Evolutionary conservation across 805 yeast species (phyloP).

Genomic region (Saturnispora ahearnii): DNA sequence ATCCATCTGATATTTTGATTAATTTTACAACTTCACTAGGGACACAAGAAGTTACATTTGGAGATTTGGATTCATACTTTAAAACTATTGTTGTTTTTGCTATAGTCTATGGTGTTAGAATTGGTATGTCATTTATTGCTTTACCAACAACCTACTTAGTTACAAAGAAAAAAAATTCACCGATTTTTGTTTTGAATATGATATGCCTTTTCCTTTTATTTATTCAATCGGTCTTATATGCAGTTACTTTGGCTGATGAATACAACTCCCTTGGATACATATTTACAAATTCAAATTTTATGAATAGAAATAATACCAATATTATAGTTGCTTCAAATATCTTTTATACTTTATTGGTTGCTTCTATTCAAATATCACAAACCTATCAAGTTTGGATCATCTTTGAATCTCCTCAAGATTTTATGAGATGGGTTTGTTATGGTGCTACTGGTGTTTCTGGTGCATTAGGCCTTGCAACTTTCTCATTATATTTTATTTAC

Average conservation of each 20-base stretch:
- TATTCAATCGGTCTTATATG: slow-evolving; percentile 52
- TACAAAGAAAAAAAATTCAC: slow-evolving; percentile 47
- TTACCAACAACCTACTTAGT: slow-evolving; percentile 38
- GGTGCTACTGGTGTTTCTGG: slow-evolving; percentile 31
- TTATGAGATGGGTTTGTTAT: slow-evolving; percentile 32
- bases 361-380: slow-evolving; percentile 55
- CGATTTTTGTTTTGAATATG: slow-evolving; percentile 69
- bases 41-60: slow-evolving; percentile 29
- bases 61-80: slow-evolving; percentile 33
- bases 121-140: slow-evolving; percentile 48
- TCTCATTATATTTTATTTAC: slow-evolving; percentile 49
- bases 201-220: slow-evolving; percentile 45
- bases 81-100: slow-evolving; percentile 30
- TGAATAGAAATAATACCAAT: slow-evolving; percentile 32
- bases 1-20: slow-evolving; percentile 20
- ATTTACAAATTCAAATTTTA: slow-evolving; percentile 38
- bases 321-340: slow-evolving; percentile 55
- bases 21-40: slow-evolving; percentile 39
- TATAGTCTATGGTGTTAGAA: slow-evolving; percentile 46
- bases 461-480: slow-evolving; percentile 43
- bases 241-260: slow-evolving; percentile 45
- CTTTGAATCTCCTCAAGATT: slow-evolving; percentile 46
- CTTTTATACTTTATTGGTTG: slow-evolving; percentile 50
- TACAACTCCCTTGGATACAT: slow-evolving; percentile 39
- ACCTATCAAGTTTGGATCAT: slow-evolving; percentile 65